Evolutionary conservation across 2,329 filamentous ascomycete species (phyloP), one percentile per base, ranked within the genome.

Genomic region (Beauveria australis): DNA sequence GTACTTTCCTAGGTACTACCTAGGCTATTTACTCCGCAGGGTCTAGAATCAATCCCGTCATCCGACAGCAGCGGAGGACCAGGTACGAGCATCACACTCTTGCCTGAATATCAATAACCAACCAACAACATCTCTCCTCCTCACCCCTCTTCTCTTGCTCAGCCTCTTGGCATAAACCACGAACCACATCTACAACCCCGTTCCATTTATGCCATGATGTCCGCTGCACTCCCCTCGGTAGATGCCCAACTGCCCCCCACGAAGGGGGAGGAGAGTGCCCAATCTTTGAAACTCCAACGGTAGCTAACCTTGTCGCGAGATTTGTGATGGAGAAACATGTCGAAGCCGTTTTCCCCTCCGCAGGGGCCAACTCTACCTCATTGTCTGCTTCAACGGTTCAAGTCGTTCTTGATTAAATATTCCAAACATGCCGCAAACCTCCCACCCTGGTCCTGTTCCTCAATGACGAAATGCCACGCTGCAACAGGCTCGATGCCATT

Each of bases 221-320:
- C 22, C 40, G 22, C 43, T 18, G 28, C 30, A 24, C 12, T 44
- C 40, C 18, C 28, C 37, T 28, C 40, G n/a, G 30, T 28, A 40
- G 33, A 53, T 53, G 51, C 51, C 51, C 51, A 43, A 53, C 37
- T 41, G 19, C 33, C 41, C 22, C 10, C 30, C 30, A 28, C 14
- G 26, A 41, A 10, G 14, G 22, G 26, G 33, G 52, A n/a, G 51
- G 51, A 19, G 14, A 49, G 22, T 16, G 8, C n/a, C 28, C 18
- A n/a, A 4, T 22, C 28, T 28, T 55, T 55, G 53, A 55, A 55
- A 55, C 53, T 55, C 41, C 18, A 46, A 46, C 53, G 53, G 53
- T 18, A 46, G 24, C 52, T 19, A 12, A 41, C 37, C 41, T 55
- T 44, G 53, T 55, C 53, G 40, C 53, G 53, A 30, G 53, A 55